Evolutionary conservation across 306 rosid species (phyloP).

Genomic region (Cucurbita maxima): DNA sequence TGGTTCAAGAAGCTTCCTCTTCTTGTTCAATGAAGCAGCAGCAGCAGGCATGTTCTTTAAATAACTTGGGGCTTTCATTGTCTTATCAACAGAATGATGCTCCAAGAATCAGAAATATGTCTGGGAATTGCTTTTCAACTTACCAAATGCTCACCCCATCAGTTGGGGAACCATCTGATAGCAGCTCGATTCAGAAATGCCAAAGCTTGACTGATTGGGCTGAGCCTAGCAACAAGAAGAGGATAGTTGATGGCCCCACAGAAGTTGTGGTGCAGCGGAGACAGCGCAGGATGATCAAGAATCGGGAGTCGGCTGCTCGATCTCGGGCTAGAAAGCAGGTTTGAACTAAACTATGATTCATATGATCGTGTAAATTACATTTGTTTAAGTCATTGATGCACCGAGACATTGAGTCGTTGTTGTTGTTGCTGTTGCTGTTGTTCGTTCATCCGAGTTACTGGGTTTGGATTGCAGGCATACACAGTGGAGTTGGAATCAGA

Average conservation of each 20-base stretch:
- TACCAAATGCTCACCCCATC: constrained; percentile 20
- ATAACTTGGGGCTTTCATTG: constrained; percentile 8
- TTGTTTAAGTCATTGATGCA: background rate
- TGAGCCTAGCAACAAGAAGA: constrained; percentile 19
- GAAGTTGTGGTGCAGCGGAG: constrained; percentile 49
- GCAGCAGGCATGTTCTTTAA: background rate
- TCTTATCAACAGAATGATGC: constrained; percentile 10
- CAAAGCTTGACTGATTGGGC: constrained; percentile 17
- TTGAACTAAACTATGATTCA: background rate
- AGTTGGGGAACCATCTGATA: constrained; percentile 7
- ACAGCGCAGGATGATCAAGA: constrained; percentile 74
- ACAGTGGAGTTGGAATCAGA: constrained; percentile 65
- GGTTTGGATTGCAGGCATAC: constrained; percentile 38
- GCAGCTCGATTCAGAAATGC: constrained; percentile 13
- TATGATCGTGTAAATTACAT: background rate
- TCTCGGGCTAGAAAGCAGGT: constrained; percentile 80
- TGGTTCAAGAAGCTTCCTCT: constrained; percentile 28
- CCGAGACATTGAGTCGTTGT: background rate
- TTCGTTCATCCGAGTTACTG: background rate
- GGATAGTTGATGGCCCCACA: constrained; percentile 37
- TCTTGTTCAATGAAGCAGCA: constrained; percentile 2
- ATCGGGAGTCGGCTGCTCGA: constrained; percentile 73
- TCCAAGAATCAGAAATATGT: background rate
- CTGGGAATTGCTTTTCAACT: constrained; percentile 9
- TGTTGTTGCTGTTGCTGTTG: background rate